Conservation (phyloP, 108 stramenopile species). For the Fragilariopsis cylindrus region DNA sequence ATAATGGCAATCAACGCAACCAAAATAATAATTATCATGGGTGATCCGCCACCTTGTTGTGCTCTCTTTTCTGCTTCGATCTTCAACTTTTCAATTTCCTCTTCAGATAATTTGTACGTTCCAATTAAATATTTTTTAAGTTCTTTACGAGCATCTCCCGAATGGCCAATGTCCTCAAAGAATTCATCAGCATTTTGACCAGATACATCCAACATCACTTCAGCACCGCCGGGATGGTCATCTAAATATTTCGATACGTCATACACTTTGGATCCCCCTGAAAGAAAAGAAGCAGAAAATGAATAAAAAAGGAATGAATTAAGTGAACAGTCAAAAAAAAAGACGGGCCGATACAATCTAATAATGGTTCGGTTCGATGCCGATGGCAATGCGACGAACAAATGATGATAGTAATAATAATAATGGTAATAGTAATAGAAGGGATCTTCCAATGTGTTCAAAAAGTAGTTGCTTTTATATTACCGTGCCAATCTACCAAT, state of each 20-base stretch:
- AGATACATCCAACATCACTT: constrained; percentile 91
- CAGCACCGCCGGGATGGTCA: constrained; percentile 96
- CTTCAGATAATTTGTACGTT: constrained; percentile 68
- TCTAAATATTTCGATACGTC: constrained; percentile 96
- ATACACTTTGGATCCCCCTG: constrained; percentile 95
- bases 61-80: constrained; percentile 55
- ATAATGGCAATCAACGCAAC: constrained; percentile 48
- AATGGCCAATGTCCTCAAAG: constrained; percentile 98
- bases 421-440: too few species aligned
- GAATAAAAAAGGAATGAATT: neutral
- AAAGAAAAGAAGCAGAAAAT: neutral
- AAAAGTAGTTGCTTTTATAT: too few species aligned
- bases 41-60: constrained; percentile 15
- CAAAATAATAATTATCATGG: constrained; percentile 27
- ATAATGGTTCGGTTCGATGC: too few species aligned
- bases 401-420: too few species aligned
- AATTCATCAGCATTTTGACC: constrained; percentile 95
- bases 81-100: constrained; percentile 66
- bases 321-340: too few species aligned
- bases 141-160: constrained; percentile 88
- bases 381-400: too few species aligned
- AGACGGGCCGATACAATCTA: too few species aligned
- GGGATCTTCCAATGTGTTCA: too few species aligned
- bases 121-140: constrained; percentile 83
- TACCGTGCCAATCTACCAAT: neutral